Conservation (phyloP, 1,284 basidiomycete genomes). For the Fomes fomentarius region DNA sequence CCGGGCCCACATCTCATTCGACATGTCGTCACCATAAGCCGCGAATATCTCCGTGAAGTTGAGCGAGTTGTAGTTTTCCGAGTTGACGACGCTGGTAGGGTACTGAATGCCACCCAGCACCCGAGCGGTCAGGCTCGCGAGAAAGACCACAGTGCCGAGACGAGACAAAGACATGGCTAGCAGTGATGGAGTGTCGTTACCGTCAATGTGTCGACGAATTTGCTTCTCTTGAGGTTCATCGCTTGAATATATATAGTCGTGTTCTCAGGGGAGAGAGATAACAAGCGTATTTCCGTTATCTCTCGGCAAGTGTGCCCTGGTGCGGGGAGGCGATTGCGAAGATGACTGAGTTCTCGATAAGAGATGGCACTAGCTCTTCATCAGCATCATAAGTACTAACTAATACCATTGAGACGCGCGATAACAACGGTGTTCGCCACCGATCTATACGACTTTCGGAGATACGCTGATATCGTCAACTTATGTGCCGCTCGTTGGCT, state of each 20-base stretch:
- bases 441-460: too few species aligned
- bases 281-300: too few species aligned
- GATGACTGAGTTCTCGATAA: too few species aligned
- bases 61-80: slow-evolving; percentile 10
- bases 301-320: too few species aligned
- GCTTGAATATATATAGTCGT: background rate
- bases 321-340: too few species aligned
- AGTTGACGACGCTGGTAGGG: slow-evolving; percentile 13
- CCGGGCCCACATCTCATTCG: slow-evolving; percentile 28
- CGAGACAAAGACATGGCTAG: slow-evolving; percentile 7
- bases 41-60: slow-evolving; percentile 34
- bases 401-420: too few species aligned
- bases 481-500: too few species aligned
- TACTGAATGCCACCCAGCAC: slow-evolving; percentile 16
- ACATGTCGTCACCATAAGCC: slow-evolving; percentile 18
- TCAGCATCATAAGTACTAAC: too few species aligned
- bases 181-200: background rate
- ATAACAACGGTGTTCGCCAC: too few species aligned
- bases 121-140: slow-evolving; percentile 6
- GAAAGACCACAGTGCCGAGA: background rate
- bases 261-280: slow-evolving; percentile 6
- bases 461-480: too few species aligned
- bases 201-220: background rate
- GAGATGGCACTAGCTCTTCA: too few species aligned
- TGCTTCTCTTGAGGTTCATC: background rate